Evolutionary conservation across 352 stramenopile genomes (phyloP), one percentile per base, ranked within the genome.

Genomic region (Vaucheria bursata): DNA sequence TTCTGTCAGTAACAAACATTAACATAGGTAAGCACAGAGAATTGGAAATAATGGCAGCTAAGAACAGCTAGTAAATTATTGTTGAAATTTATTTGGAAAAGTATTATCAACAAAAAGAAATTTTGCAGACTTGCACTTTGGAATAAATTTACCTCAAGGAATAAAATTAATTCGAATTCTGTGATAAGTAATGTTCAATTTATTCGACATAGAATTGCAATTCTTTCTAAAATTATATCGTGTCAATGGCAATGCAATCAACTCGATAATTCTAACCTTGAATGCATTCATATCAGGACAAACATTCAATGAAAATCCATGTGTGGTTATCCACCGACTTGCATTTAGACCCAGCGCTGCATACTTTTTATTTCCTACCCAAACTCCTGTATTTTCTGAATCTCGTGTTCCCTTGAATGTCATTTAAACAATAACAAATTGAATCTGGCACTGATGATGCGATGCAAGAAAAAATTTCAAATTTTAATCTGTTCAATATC

Each of bases 301-400:
- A 3, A 97, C 89, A 88, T 99, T 99, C 49, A 99, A 86, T 2
- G 95, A 92, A 84, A 98, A 95, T 36, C 96, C 96, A 83, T 99
- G 96, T 84, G 96, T 97, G 4, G 96, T 98, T 71, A 99, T 94
- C 96, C 96, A 99, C 64, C 90, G 86, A 65, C 90, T 96, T 0
- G 91, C 91, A 38, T 95, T 93, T 7, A 97, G 94, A 4, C 96
- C 96, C 18, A 98, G 91, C 0, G 95, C 95, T 7, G 93, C 93
- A 79, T 99, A 93, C 85, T 99, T 99, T 39, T 89, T 86, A n/a
- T 90, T 70, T 36, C 84, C 81, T 2, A 99, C 94, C 94, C 94
- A 99, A 25, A 99, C 96, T 73, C 96, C 96, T 0, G 93, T 96
- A 73, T 96, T 76, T 59, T 92, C 90, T 35, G 94, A 86, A 68